Base-by-base conservation (phyloP, 345 rosid species). In the Moricandia moricandioides region DNA sequence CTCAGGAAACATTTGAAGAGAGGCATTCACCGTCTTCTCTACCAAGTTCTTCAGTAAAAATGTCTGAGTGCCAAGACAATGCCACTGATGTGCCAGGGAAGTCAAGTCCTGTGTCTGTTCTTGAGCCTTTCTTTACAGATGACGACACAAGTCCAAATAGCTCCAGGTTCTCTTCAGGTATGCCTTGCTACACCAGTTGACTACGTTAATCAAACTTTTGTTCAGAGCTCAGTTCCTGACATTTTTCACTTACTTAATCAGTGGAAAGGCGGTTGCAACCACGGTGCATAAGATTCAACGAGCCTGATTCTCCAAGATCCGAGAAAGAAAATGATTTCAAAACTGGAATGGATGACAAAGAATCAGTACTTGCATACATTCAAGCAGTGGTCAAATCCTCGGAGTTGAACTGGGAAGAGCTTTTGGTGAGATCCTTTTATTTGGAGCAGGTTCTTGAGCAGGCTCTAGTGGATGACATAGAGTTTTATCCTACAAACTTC, bases 21-120 rank as follows among this genome's bases (percentile, higher is more conserved):
- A 43, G 1, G 1, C 51, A 13, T 43, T 13, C 51, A 43, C 76
- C 81, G 2, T 43, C 71, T 82, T 84, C 94, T 71, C 82, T 87
- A 60, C 77, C 91, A 62, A 54, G 70, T 43, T 85, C 86, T 70
- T 67, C 82, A 3, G 73, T 63, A 51, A 83, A 64, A 74, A 82
- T 79, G 77, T 77, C 73, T 18, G 87, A 85, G 45, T 83, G 84
- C 80, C 85, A 69, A 18, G 92, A 84, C 51, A 70, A 73, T 65
- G 71, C 78, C 37, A 56, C 67, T 37, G 91, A 89, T 14, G 67
- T 82, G 2, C 72, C 70, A 21, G 97, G 87, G 30, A 88, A 86
- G 40, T 87, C 88, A 71, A 94, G 96, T 84, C 98, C 97, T 7
- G 86, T 90, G 58, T 94, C 97, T 79, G 98, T 94, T 70, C 92